A percentile compares a stretch with the other conserved stretches of the same genome.
Conservation (phyloP, 2,329 filamentous ascomycete species). For the Cryphonectria japonica region DNA sequence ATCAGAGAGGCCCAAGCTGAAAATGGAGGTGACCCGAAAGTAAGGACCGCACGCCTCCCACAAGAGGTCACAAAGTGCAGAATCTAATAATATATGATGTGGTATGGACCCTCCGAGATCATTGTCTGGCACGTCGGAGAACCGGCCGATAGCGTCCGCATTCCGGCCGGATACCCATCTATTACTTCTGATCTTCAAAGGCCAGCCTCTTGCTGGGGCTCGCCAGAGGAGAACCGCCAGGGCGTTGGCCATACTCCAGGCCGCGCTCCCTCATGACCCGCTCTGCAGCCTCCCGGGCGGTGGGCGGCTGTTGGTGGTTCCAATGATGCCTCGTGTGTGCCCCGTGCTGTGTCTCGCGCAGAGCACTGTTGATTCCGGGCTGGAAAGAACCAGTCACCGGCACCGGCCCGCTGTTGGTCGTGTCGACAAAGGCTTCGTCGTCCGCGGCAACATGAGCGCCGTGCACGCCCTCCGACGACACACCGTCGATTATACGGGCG, state of each 20-base stretch:
- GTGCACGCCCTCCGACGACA: constrained; percentile 59
- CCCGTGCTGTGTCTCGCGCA: constrained; percentile 41
- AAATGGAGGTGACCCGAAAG: neutral
- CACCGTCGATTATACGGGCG: constrained; percentile 69
- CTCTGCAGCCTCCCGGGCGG: constrained; percentile 61
- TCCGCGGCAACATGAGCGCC: constrained; percentile 41
- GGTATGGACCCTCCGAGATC: neutral
- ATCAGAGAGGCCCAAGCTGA: neutral
- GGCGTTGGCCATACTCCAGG: constrained; percentile 55
- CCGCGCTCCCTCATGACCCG: constrained; percentile 62
- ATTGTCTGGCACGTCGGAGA: neutral
- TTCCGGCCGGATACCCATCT: neutral
- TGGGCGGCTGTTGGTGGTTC: constrained; percentile 38
- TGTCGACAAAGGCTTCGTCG: constrained; percentile 65
- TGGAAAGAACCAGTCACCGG: constrained; percentile 43
- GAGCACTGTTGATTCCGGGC: constrained; percentile 43
- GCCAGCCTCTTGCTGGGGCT: constrained; percentile 58
- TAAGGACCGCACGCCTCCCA: neutral
- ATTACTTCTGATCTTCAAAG: constrained; percentile 57
- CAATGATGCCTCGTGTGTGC: constrained; percentile 32
- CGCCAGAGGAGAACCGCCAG: constrained; percentile 44
- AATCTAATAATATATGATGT: neutral
- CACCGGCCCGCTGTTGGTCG: constrained; percentile 62
- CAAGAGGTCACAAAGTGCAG: neutral
- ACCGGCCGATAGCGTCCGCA: neutral